A percentile compares a stretch with the other conserved stretches of the same genome.
Evolutionary conservation across 169 alveolate genomes (phyloP).

Genomic region (Plasmodium coatneyi): DNA sequence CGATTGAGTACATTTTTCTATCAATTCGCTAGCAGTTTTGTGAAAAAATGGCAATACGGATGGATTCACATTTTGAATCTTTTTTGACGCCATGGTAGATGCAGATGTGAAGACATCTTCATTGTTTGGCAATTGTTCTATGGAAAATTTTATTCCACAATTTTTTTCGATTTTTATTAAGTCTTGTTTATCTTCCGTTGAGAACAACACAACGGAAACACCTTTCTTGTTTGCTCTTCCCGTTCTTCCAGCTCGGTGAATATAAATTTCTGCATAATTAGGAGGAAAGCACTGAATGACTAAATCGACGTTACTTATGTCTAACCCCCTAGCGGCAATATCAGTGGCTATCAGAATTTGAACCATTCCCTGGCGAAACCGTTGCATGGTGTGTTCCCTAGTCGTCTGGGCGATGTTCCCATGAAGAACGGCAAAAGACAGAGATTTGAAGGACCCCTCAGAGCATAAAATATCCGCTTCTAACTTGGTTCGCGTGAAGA

Average conservation of each 20-base stretch:
- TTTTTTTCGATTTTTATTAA: conserved; percentile 46
- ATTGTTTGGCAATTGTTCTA: conserved; percentile 41
- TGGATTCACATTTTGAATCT: conserved; percentile 29
- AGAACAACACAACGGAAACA: conserved; percentile 76
- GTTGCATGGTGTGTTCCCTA: conserved; percentile 64
- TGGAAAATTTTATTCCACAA: conserved; percentile 60
- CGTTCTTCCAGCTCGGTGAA: conserved; percentile 96
- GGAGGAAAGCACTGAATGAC: conserved; percentile 96
- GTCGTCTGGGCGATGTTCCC: conserved; percentile 76
- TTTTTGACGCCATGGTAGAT: conserved; percentile 43
- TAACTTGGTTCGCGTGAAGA: conserved; percentile 77
- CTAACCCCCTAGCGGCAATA: conserved; percentile 97
- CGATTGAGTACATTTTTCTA: neutral
- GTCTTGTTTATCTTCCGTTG: conserved; percentile 64
- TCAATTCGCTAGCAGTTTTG: conserved; percentile 43
- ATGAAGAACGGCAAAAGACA: conserved; percentile 76
- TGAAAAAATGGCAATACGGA: conserved; percentile 53
- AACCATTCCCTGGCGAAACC: conserved; percentile 93
- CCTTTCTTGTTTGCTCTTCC: conserved; percentile 90
- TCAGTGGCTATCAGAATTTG: conserved; percentile 94
- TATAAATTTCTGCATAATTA: conserved; percentile 92
- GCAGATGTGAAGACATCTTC: conserved; percentile 56
- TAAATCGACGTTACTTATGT: conserved; percentile 92
- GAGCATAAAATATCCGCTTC: conserved; percentile 73
- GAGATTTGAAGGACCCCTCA: conserved; percentile 65